Percentiles rank a stretch among this genome's conserved stretches.
Conservation (phyloP, 495 filamentous ascomycete species). For the Podospora didyma region DNA sequence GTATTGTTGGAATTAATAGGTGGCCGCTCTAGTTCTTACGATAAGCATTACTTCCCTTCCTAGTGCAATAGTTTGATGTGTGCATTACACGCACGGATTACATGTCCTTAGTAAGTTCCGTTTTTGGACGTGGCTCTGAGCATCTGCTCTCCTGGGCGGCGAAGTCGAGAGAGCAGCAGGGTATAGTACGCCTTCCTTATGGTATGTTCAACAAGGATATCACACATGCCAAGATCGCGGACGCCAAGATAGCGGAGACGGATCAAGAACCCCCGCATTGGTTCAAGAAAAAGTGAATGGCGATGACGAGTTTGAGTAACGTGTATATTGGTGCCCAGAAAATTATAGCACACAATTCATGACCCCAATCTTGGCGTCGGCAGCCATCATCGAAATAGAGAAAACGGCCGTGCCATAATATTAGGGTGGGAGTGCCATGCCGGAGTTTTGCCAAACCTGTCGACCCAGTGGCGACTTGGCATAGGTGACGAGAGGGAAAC, state of each 20-base stretch:
- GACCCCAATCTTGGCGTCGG: constrained; percentile 1
- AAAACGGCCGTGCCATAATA: neutral
- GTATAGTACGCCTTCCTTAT: no score
- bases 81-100: no score
- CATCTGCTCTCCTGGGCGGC: no score
- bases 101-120: no score
- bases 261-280: constrained; percentile 6
- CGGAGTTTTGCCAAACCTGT: constrained; percentile 3
- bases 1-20: no score
- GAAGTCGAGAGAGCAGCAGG: no score
- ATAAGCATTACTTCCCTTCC: no score
- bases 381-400: constrained; percentile 1
- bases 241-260: constrained; percentile 5
- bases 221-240: no score
- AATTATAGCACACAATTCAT: constrained; percentile 4
- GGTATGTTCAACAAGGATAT: no score
- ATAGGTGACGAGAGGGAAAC: neutral
- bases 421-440: constrained; percentile 5
- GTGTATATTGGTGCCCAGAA: constrained; percentile 6
- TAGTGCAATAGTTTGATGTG: no score
- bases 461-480: constrained; percentile 3
- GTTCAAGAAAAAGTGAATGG: neutral
- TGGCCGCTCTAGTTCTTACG: no score
- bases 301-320: constrained; percentile 6
- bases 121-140: no score